Conservation (phyloP, 1,139 yeast species). For the Candida sp. region DNA sequence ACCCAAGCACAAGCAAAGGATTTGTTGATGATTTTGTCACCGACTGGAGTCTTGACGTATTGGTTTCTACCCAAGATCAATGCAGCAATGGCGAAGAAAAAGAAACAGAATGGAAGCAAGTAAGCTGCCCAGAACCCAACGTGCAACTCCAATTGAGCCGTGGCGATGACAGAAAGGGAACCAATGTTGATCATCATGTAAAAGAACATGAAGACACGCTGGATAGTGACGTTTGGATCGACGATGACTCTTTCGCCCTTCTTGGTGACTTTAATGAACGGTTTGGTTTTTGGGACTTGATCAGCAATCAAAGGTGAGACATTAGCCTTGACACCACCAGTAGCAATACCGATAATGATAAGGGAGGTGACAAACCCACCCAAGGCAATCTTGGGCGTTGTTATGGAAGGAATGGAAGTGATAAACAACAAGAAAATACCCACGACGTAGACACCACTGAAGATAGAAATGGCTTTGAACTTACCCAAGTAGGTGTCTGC, state of each 20-base stretch:
- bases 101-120: slow-evolving; percentile 67
- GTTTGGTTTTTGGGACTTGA: slow-evolving; percentile 53
- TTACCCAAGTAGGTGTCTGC: slow-evolving; percentile 80
- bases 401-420: slow-evolving; percentile 70
- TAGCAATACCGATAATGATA: slow-evolving; percentile 72
- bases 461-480: slow-evolving; percentile 66
- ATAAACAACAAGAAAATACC: slow-evolving; percentile 70
- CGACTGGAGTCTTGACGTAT: slow-evolving; percentile 64
- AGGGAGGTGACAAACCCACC: slow-evolving; percentile 64
- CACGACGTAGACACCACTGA: slow-evolving; percentile 58
- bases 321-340: slow-evolving; percentile 83
- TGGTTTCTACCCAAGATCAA: slow-evolving; percentile 56
- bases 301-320: slow-evolving; percentile 81
- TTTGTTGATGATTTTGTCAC: slow-evolving; percentile 62
- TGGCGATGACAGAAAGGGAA: slow-evolving; percentile 42
- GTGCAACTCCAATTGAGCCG: slow-evolving; percentile 38
- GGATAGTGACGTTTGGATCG: slow-evolving; percentile 44
- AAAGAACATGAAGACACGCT: slow-evolving; percentile 45
- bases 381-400: slow-evolving; percentile 46
- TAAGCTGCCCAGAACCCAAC: slow-evolving; percentile 48
- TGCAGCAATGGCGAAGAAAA: slow-evolving; percentile 59
- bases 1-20: slow-evolving; percentile 53
- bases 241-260: slow-evolving; percentile 41
- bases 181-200: slow-evolving; percentile 46
- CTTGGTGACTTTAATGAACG: slow-evolving; percentile 34